Base-by-base conservation (phyloP, 345 rosid species). In the Dimocarpus longan region DNA sequence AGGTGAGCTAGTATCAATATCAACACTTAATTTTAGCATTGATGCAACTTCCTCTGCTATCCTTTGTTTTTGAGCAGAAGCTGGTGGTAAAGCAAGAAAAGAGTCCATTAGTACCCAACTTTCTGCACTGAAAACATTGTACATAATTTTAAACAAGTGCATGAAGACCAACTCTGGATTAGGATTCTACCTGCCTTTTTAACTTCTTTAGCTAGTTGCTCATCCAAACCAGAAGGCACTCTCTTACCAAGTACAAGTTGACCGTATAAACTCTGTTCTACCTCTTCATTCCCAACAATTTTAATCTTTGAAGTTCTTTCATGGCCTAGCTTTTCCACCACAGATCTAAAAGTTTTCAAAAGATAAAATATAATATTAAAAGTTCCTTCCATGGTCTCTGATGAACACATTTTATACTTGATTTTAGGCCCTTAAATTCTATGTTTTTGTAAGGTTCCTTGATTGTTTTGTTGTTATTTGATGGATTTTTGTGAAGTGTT, bases 41-140 rank as follows among this genome's bases (percentile, higher is more conserved):
- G 96, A 90, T 32, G 98, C 99, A 84, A 95, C 95, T 88, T 93
- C 96, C 81, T 95, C 82, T 13, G 98, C 99, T 86, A 95, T 88
- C 87, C 87, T 86, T 81, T 88, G 96, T 84, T 90, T 95, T 89
- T 95, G 93, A 56, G 95, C 93, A 48, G 98, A 93, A 24, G 82
- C 99, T 95, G 89, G 77, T 42, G 75, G 5, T 19, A 67, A 82
- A 82, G 76, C 26, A 86, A 80, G 79, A 82, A 59, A 22, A 65
- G 40, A 76, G 37, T 21, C 66, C 67, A 71, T 88, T 71, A 81
- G 76, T 62, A 78, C 13, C 75, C 76, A 71, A 63, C 64, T 32
- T 70, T 74, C 76, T 32, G 67, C 48, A 74, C 46, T 70, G 44
- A 60, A 77, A 77, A 83, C 24, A 78, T 42, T 46, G 22, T 40